Percentiles rank a stretch among this genome's conserved stretches.
phyloP scores from a whole-genome alignment of 2,329 filamentous ascomycete genomes.

The Fusarium piperis region DNA sequence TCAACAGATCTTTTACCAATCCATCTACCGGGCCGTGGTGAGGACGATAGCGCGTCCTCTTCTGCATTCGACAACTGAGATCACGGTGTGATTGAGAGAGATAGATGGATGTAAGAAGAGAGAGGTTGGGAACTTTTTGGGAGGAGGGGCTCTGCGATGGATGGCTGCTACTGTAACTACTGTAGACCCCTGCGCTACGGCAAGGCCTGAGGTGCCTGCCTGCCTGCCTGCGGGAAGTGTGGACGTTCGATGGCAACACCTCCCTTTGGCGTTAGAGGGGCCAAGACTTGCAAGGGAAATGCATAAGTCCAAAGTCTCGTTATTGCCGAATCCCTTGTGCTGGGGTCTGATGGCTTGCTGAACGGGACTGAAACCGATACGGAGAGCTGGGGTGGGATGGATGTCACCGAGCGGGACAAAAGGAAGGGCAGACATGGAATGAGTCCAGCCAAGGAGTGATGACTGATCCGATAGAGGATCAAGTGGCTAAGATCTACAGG shows the following conservation, averaged over 20 bases:
- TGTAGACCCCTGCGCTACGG: conserved; percentile 28
- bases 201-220: conserved; percentile 2
- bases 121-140: conserved; percentile 30
- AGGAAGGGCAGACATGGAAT: not conserved
- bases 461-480: not conserved
- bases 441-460: not conserved
- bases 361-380: not conserved
- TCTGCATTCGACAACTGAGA: conserved; percentile 19
- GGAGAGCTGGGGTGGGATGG: conserved; percentile 13
- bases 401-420: conserved; percentile 28
- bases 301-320: not conserved
- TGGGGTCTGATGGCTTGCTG: conserved; percentile 6
- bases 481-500: conserved; percentile 19
- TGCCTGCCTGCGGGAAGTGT: not conserved
- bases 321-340: conserved; percentile 25
- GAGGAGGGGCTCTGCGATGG: conserved; percentile 32
- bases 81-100: conserved; percentile 21
- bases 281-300: not conserved
- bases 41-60: conserved; percentile 26
- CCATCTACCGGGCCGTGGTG: conserved; percentile 27
- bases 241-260: conserved; percentile 20
- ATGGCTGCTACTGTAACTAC: not conserved
- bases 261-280: conserved; percentile 11
- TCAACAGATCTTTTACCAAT: conserved; percentile 27
- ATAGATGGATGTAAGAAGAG: conserved; percentile 20